phyloP scores from a whole-genome alignment of 345 rosid genomes.

The Eucalyptus virginea region DNA sequence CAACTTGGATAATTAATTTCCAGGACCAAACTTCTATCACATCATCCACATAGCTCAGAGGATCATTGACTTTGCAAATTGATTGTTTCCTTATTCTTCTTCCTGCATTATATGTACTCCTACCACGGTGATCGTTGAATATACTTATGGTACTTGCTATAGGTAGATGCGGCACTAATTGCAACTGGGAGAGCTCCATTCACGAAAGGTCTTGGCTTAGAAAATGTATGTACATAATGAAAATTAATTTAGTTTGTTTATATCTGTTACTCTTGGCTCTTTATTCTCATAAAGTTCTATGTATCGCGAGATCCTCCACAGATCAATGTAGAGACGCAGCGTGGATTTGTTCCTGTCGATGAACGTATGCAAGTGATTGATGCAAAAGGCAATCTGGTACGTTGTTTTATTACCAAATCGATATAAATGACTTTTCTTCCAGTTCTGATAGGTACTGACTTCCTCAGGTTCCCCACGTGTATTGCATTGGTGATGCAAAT shows the following conservation, averaged over 20 bases:
- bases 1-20: neutral
- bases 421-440: neutral
- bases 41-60: neutral
- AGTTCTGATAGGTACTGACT: neutral
- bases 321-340: conserved; percentile 82
- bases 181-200: conserved; percentile 99
- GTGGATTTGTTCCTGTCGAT: conserved; percentile 91
- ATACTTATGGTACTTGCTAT: neutral
- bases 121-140: neutral
- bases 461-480: conserved; percentile 71
- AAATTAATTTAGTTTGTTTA: neutral
- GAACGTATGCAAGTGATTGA: conserved; percentile 86
- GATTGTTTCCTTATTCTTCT: neutral
- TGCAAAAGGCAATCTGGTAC: conserved; percentile 65
- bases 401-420: neutral
- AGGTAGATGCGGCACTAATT: conserved; percentile 98
- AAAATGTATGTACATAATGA: conserved; percentile 40
- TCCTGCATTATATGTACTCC: neutral
- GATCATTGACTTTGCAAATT: neutral
- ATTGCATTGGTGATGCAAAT: conserved; percentile 94
- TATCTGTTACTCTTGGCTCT: neutral
- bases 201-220: conserved; percentile 95
- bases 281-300: neutral
- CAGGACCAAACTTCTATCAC: neutral
- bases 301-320: conserved; percentile 2